phyloP scores from a whole-genome alignment of 2,329 filamentous ascomycete species.

The Gremmenia infestans region DNA sequence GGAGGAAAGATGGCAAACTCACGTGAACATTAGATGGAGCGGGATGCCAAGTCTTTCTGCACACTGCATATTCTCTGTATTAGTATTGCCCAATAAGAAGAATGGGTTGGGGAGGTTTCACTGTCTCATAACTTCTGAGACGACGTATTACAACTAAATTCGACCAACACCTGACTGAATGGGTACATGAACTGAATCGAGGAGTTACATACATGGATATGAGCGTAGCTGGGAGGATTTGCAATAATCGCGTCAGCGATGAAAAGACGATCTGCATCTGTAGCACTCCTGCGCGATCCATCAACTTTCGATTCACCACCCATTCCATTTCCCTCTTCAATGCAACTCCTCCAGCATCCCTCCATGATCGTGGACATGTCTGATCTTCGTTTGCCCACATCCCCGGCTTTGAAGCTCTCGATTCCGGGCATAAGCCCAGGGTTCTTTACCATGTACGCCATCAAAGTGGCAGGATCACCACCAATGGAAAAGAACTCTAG shows the following conservation, averaged over 20 bases:
- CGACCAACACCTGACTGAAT: too few relatives aligned
- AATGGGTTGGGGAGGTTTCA: too few relatives aligned
- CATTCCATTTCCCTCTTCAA: constrained; percentile 65
- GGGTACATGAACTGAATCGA: neutral
- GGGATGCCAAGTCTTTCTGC: constrained; percentile 73
- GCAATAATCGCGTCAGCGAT: constrained; percentile 74
- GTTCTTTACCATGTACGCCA: constrained; percentile 77
- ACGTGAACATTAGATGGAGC: constrained; percentile 81
- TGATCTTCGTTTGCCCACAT: constrained; percentile 65
- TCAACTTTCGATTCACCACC: neutral
- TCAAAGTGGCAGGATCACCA: constrained; percentile 56
- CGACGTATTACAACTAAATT: too few relatives aligned
- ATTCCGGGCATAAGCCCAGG: constrained; percentile 78
- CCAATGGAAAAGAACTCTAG: constrained; percentile 77
- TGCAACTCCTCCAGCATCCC: constrained; percentile 79
- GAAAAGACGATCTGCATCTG: constrained; percentile 46
- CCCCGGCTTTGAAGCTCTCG: constrained; percentile 67
- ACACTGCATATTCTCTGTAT: constrained; percentile 37
- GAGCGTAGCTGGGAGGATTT: constrained; percentile 72
- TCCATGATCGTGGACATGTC: constrained; percentile 71
- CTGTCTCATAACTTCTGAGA: too few relatives aligned
- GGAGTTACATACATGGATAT: constrained; percentile 49
- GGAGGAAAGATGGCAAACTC: constrained; percentile 54
- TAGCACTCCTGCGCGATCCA: neutral
- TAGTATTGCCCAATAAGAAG: neutral